These are phyloP conservation scores for Rhizoclosmatium sp. DNA, from an alignment of 192 early-diverging fungal species.

Conservation along the genomic window DNA sequence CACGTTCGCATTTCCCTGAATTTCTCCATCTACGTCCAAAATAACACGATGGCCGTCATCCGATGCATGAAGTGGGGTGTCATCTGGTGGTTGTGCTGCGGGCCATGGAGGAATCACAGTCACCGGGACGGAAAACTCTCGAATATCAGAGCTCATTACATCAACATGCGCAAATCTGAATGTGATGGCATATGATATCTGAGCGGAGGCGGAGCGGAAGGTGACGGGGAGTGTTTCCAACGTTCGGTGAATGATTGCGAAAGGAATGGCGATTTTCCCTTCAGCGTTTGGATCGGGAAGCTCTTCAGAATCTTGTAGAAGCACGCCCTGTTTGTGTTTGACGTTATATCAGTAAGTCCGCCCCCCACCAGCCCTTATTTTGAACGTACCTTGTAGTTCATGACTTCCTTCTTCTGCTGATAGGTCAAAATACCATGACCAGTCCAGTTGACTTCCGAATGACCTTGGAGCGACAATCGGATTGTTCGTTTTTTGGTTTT, in stretches of 20 bases:
- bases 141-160: not conserved
- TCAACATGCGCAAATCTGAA: not conserved
- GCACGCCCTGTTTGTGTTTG: not conserved
- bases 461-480: not conserved
- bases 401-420: not conserved
- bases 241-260: not conserved
- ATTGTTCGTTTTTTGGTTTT: not conserved
- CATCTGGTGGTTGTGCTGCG: not conserved
- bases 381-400: not conserved
- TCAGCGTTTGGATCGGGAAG: not conserved
- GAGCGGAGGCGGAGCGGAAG: conserved; percentile 8
- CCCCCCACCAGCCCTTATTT: not conserved
- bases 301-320: not conserved
- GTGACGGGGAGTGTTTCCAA: not conserved
- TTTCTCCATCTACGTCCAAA: conserved; percentile 10
- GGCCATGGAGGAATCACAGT: not conserved
- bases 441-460: not conserved
- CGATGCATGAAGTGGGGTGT: not conserved
- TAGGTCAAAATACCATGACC: not conserved
- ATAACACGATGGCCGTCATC: conserved; percentile 25
- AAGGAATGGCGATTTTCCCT: not conserved
- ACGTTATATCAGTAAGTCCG: not conserved
- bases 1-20: conserved; percentile 16
- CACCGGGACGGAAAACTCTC: not conserved
- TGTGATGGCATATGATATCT: not conserved